These are phyloP conservation scores for Rhynchospora breviuscula DNA, from an alignment of 176 grass and related monocot species.

Conservation along the genomic window DNA sequence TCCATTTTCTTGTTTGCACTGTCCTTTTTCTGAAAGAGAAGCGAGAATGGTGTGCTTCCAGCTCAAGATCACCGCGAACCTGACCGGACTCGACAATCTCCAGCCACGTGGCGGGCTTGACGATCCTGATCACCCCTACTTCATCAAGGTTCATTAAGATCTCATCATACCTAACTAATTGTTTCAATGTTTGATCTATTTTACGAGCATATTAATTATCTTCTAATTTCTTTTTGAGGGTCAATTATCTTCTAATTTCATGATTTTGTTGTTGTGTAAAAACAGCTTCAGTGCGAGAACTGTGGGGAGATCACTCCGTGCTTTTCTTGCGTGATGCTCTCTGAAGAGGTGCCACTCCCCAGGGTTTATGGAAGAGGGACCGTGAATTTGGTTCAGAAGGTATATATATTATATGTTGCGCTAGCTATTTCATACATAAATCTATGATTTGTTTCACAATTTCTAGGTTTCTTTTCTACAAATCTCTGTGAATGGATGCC, in stretches of 20 bases:
- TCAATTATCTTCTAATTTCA: background rate
- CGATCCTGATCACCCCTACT: constrained; percentile 60
- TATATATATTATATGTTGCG: constrained; percentile 5
- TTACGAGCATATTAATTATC: background rate
- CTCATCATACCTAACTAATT: too few relatives aligned
- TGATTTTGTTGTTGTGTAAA: background rate
- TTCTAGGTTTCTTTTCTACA: background rate
- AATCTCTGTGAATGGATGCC: background rate
- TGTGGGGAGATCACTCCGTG: constrained; percentile 60
- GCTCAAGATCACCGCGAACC: constrained; percentile 57
- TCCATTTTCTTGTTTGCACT: too few relatives aligned
- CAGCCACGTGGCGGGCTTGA: constrained; percentile 50
- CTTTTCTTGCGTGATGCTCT: constrained; percentile 48
- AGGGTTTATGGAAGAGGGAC: constrained; percentile 32
- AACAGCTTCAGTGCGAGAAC: constrained; percentile 72
- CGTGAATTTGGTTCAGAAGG: constrained; percentile 74
- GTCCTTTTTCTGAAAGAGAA: background rate
- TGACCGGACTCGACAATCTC: constrained; percentile 69
- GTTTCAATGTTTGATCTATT: background rate
- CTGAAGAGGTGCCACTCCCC: constrained; percentile 44
- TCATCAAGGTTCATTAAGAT: constrained; percentile 55
- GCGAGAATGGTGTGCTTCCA: constrained; percentile 60
- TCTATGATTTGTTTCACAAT: background rate
- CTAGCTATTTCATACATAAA: background rate
- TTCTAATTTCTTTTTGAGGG: background rate